Conservation (phyloP, 805 yeast genomes). For the Yarrowia sp. region DNA sequence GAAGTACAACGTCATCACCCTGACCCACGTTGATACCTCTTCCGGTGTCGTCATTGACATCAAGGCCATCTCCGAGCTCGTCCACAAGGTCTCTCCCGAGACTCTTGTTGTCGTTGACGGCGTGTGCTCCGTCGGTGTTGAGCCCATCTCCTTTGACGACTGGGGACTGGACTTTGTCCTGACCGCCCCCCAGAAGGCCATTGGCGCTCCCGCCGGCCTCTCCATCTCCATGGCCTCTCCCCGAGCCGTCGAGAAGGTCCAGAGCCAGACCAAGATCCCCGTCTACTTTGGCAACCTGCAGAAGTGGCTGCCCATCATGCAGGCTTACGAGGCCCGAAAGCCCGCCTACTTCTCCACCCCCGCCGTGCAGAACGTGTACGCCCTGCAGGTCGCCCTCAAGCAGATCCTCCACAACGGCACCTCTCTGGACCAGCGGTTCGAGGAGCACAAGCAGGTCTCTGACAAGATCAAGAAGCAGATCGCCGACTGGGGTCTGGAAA, state of each 20-base stretch:
- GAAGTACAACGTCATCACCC: constrained; percentile 66
- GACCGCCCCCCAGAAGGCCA: constrained; percentile 93
- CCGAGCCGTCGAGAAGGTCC: constrained; percentile 68
- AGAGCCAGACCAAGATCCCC: constrained; percentile 44
- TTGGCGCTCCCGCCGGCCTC: constrained; percentile 92
- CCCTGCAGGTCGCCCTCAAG: constrained; percentile 70
- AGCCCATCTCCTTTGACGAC: constrained; percentile 73
- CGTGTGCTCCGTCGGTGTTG: constrained; percentile 92
- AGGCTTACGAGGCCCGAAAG: constrained; percentile 75
- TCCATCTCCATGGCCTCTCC: constrained; percentile 71
- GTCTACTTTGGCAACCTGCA: constrained; percentile 69
- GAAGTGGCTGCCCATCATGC: constrained; percentile 87
- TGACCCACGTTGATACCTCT: constrained; percentile 95
- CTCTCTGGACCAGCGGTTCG: constrained; percentile 59
- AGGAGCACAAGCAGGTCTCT: constrained; percentile 61
- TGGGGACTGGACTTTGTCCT: constrained; percentile 90
- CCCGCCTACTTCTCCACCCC: constrained; percentile 95
- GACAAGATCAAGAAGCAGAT: constrained; percentile 60
- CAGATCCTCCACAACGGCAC: constrained; percentile 55
- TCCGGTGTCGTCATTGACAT: constrained; percentile 87
- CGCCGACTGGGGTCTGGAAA: constrained; percentile 59
- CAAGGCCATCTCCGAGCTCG: constrained; percentile 56
- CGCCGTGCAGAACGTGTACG: constrained; percentile 82
- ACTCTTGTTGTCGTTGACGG: constrained; percentile 87
- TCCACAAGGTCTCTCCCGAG: constrained; percentile 67